Percentiles rank a stretch among this genome's conserved stretches.
Conservation (phyloP, 2,329 filamentous ascomycete species). For the Colletotrichum trifolii region DNA sequence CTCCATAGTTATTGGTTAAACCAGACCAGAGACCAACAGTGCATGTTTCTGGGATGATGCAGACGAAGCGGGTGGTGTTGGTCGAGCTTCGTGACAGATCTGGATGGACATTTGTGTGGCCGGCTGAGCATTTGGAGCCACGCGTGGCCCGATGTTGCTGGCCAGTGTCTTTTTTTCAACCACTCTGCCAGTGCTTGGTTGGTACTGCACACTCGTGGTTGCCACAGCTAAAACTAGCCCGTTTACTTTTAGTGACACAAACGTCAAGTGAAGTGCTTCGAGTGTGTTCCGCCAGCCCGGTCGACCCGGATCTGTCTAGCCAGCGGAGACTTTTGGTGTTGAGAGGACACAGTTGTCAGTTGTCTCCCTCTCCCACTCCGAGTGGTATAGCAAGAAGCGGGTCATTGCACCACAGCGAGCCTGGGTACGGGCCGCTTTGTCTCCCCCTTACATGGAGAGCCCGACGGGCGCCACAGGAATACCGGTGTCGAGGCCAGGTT, state of each 20-base stretch:
- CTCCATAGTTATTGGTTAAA: conserved; percentile 5
- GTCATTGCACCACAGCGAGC: too few relatives aligned
- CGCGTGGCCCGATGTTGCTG: neutral
- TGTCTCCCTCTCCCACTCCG: too few relatives aligned
- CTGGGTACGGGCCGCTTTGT: too few relatives aligned
- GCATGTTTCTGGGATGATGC: conserved; percentile 1
- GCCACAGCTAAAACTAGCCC: too few relatives aligned
- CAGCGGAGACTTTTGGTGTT: conserved; percentile 17
- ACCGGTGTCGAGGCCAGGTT: conserved; percentile 17
- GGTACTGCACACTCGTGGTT: too few relatives aligned
- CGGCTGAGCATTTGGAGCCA: too few relatives aligned
- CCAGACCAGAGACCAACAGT: conserved; percentile 4
- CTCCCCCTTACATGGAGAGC: too few relatives aligned
- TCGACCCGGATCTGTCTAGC: conserved; percentile 23
- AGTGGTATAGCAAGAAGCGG: too few relatives aligned
- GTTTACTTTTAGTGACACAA: too few relatives aligned
- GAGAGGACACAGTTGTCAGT: conserved; percentile 28
- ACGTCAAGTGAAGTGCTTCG: too few relatives aligned
- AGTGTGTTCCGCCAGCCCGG: conserved; percentile 1
- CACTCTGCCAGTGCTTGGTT: too few relatives aligned
- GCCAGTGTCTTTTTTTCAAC: neutral
- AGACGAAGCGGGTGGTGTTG: neutral
- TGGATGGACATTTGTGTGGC: neutral
- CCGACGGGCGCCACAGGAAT: neutral
- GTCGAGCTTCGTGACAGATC: conserved; percentile 6